Conservation (phyloP, 768 basidiomycete species). For the Phallus indusiatus region DNA sequence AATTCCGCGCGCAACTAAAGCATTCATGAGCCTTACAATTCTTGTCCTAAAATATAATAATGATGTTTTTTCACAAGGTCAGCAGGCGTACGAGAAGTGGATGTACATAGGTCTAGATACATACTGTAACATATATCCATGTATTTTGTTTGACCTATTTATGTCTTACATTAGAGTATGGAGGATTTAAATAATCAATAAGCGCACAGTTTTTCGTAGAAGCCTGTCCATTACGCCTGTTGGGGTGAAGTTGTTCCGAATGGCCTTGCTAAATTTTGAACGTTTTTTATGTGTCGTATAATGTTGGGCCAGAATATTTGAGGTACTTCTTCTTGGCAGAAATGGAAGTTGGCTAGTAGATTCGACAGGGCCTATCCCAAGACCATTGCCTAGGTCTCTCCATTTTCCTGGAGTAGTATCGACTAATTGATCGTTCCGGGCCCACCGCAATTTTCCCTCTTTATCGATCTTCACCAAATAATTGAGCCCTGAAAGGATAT, state of each 20-base stretch:
- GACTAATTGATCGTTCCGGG: constrained; percentile 44
- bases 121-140: constrained; percentile 60
- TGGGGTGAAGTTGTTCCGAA: constrained; percentile 39
- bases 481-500: constrained; percentile 38
- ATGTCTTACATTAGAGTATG: background rate
- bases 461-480: constrained; percentile 51
- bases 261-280: constrained; percentile 25
- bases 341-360: constrained; percentile 10
- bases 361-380: constrained; percentile 38
- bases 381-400: constrained; percentile 51
- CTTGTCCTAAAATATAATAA: constrained; percentile 32
- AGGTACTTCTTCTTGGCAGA: constrained; percentile 10
- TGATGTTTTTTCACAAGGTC: background rate
- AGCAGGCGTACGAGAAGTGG: background rate
- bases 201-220: constrained; percentile 42
- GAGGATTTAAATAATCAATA: background rate
- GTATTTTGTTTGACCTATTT: constrained; percentile 35
- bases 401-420: constrained; percentile 53
- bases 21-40: constrained; percentile 31
- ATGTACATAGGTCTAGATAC: constrained; percentile 16
- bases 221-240: constrained; percentile 44
- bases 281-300: constrained; percentile 13
- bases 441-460: constrained; percentile 49
- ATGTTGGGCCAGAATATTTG: constrained; percentile 13
- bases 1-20: background rate